Evolutionary conservation across 225 moss, liverwort and hornwort genomes (phyloP).

Genomic region (Polytrichum commune): DNA sequence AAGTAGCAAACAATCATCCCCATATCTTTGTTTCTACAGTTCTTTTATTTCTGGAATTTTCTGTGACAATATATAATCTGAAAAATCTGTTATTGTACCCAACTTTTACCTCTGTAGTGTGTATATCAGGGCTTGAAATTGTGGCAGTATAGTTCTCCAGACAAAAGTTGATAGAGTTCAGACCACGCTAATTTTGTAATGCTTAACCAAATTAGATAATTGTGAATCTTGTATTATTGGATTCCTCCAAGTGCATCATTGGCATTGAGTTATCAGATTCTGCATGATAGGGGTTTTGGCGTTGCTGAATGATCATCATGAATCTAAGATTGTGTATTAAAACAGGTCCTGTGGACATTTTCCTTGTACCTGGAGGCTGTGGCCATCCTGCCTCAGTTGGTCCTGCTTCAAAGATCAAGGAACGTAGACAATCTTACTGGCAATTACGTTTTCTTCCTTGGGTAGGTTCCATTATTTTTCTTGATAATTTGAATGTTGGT

Average conservation of each 20-base stretch:
- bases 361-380: conserved; percentile 94
- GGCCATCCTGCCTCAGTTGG: conserved; percentile 90
- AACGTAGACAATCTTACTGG: conserved; percentile 93
- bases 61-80: no score
- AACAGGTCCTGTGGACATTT: conserved; percentile 87
- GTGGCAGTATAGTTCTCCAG: no score
- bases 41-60: no score
- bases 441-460: conserved; percentile 93
- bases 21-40: no score
- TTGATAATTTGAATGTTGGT: neutral
- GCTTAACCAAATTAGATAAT: no score
- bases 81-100: no score
- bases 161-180: no score
- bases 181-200: no score
- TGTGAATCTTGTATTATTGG: neutral
- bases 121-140: no score
- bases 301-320: neutral
- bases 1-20: no score
- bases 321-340: neutral
- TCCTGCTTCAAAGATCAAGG: conserved; percentile 78
- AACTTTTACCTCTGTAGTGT: no score
- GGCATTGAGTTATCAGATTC: neutral
- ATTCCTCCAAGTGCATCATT: neutral
- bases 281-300: neutral
- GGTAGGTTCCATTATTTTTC: conserved; percentile 32